These are phyloP conservation scores for Acanthamoeba culbertsoni DNA, from an alignment of 208 protist genomes.

Conservation along the genomic window DNA sequence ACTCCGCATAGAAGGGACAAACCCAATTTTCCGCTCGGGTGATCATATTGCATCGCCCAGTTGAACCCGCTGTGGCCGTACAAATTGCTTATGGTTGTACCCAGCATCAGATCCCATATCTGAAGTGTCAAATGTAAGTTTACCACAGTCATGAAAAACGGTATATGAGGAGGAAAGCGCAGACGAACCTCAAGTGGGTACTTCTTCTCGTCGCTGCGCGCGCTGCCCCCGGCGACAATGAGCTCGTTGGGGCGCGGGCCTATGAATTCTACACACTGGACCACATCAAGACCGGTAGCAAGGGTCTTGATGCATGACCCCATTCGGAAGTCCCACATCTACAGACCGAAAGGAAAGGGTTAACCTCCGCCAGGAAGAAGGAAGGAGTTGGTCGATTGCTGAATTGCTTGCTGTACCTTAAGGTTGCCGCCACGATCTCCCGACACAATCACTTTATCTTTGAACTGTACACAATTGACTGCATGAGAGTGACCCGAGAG, in stretches of 20 bases:
- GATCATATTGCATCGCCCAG: slow-evolving; percentile 28
- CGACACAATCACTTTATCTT: slow-evolving; percentile 1
- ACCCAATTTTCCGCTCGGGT: background rate
- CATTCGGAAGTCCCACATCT: slow-evolving; percentile 22
- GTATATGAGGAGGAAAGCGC: background rate
- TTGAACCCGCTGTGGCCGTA: slow-evolving; percentile 27
- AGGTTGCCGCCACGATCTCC: background rate
- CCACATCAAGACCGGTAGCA: background rate
- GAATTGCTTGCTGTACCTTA: too few species aligned
- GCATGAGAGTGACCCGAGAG: background rate
- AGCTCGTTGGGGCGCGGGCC: background rate
- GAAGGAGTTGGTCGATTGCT: background rate
- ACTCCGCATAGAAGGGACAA: background rate
- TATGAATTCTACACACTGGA: background rate
- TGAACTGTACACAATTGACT: slow-evolving; percentile 14
- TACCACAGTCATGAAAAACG: background rate
- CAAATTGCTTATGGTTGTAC: background rate
- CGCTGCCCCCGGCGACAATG: background rate
- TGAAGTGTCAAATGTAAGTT: background rate
- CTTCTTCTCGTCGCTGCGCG: slow-evolving; percentile 31
- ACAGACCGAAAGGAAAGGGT: background rate
- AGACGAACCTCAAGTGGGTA: background rate
- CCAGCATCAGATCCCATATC: background rate
- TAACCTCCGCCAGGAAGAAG: background rate
- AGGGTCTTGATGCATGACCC: slow-evolving; percentile 1